Evolutionary conservation across 129 eudicot species (phyloP).

Genomic region (Helianthus annuus): HanXRQr2.0-SUNRISE NC_035442.2:164445133-164445632

Average conservation of each 20-base stretch:
- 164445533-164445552: too few species aligned
- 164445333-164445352: slow-evolving; percentile 17
- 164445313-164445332: slow-evolving; percentile 19
- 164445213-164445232: slow-evolving; percentile 10
- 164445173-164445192: slow-evolving; percentile 18
- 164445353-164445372: slow-evolving; percentile 21
- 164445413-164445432: not conserved
- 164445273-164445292: not conserved
- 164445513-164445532: not conserved
- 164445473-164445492: not conserved
- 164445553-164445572: too few species aligned
- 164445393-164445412: slow-evolving; percentile 14
- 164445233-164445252: slow-evolving; percentile 13
- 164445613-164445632: too few species aligned
- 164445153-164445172: slow-evolving; percentile 8
- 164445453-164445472: not conserved
- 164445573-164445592: too few species aligned
- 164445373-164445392: slow-evolving; percentile 4
- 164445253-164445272: slow-evolving; percentile 7
- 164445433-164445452: not conserved
- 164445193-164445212: slow-evolving; percentile 9
- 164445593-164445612: too few species aligned
- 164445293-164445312: not conserved
- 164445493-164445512: not conserved
- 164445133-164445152: slow-evolving; percentile 15